Evolutionary conservation across 768 basidiomycete genomes (phyloP), one percentile per base, ranked within the genome.

Genomic region (Kwoniella shandongensis): DNA sequence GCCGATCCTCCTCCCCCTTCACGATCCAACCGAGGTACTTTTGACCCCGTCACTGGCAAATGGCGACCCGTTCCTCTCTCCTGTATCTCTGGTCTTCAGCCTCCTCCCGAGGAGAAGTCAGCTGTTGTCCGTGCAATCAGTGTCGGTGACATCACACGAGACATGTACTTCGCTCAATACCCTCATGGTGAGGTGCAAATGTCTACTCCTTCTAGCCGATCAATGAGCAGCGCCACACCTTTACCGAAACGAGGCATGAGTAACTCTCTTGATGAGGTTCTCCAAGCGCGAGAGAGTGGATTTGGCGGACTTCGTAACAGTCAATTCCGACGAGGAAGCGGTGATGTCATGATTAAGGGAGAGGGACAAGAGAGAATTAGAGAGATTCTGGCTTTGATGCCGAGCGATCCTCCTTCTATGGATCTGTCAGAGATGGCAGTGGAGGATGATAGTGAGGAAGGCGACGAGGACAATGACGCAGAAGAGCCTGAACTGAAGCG

Each of bases 11-110:
- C 54, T 4, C 44, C 55, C 27, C 53, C 61, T 12, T 59, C 57
- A 12, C 41, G 54, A 51, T 44, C 60, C 50, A 59, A 55, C 25
- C 44, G 62, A 26, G 66, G 66, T 15, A 56, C 57, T 3, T 67
- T 52, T 45, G 66, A 67, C 42, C 62, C 66, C 4, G 48, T 49
- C 41, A 67, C 66, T 7, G 66, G 66, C n/a, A 67, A 67, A 55
- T 61, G 51, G 54, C 35, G 66, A 48, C 63, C 63, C 1, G 66
- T 68, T 0, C 54, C 59, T 25, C 38, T 50, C 2, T 59, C 59
- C 22, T 59, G 57, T 26, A 57, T 68, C 46, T 64, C 61, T 15
- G 57, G 47, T 25, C 32, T 59, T 17, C 54, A 54, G 22, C 62
- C 62, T 11, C 66, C 62, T 18, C 52, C 59, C 44, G 44, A 48